Base-by-base conservation (phyloP, 148 eudicot genomes). In the Heliosperma pusillum region DNA sequence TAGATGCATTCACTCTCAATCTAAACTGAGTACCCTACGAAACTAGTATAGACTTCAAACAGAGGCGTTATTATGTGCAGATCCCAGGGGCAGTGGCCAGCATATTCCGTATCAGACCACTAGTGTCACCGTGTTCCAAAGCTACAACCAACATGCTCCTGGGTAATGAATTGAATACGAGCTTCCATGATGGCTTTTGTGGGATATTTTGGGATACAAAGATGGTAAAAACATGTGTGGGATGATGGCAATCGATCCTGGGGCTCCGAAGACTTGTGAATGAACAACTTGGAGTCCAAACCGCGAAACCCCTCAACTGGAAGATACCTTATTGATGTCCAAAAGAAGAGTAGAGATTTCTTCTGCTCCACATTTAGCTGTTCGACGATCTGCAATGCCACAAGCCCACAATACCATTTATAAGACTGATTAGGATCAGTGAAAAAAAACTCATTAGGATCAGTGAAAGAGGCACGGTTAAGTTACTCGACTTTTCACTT, bases 71-170 rank as follows among this genome's bases (percentile, higher is more conserved):
- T 63, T 36, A 36, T 36, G 2, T 36, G 42, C 42, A 36, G 0
- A 36, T 36, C 42, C 9, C 42, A 36, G 10, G 6, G 42, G 42
- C 3, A 36, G 10, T 36, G 42, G 42, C 3, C 40, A 33, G 5
- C 40, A 33, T 33, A 27, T 19, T 16, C 2, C 36, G 2, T 70
- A 33, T 36, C 73, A 52, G 44, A 72, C 62, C 58, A 29, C 12
- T 22, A 27, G 16, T 56, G 64, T 87, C 86, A 94, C 88, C 83
- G 85, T 70, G 83, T 87, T 73, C 98, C 97, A 77, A 94, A 94
- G 97, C 97, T 91, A 86, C 86, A 88, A 60, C 96, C 87, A n/a
- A 94, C 85, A 73, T 94, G 96, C 72, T 94, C 97, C 79, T 88
- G 95, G 40, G 93, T 86, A 72, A 91, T 83, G 66, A 88, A 22